Evolutionary conservation across 169 alveolate genomes (phyloP), one percentile per base, ranked within the genome.

Genomic region (Eimeria brunetti): DNA sequence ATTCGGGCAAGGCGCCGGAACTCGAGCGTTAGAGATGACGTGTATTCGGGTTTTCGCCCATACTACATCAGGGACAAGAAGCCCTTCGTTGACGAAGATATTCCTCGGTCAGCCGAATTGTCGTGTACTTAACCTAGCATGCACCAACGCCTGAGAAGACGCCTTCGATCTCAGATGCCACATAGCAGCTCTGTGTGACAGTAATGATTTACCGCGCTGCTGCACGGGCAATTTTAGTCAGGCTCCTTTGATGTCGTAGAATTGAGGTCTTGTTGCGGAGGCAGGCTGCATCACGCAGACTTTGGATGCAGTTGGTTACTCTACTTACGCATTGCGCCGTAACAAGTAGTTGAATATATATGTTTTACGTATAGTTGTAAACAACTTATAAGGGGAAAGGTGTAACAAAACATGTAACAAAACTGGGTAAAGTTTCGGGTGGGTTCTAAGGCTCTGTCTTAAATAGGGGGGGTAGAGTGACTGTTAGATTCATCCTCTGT

Each of bases 31-130:
- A 86, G 92, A 62, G 92, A 86, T 71, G 92, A 86, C 41, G 81
- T 86, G 14, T 86, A 86, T 51, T 86, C 92, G 81, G 92, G 92
- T 36, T 86, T 86, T 36, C 92, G 92, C n/a, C 92, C 92, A 27
- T 86, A 86, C 83, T 86, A 86, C 53, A 7, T 62, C 46, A 33
- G 92, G 71, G 92, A 86, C 24, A 86, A 86, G 81, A 86, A 86
- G 67, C 92, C 92, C 24, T 86, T 49, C 71, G 92, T 86, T 22
- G 92, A 86, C 18, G 92, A 86, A 86, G 92, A 58, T 20, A 27
- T 60, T 9, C 83, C 92, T 30, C 64, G 92, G 92, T 86, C 12
- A 33, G 92, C 81, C 49, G 8, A 12, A 8, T 8, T 24, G 27
- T 9, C 7, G 27, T n/a, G 88, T 44, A 78, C 22, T 49, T 20